A percentile compares a stretch with the other conserved stretches of the same genome.
Evolutionary conservation across 305 asterid species (phyloP).

Genomic region (Fraxinus angustifolia): DNA sequence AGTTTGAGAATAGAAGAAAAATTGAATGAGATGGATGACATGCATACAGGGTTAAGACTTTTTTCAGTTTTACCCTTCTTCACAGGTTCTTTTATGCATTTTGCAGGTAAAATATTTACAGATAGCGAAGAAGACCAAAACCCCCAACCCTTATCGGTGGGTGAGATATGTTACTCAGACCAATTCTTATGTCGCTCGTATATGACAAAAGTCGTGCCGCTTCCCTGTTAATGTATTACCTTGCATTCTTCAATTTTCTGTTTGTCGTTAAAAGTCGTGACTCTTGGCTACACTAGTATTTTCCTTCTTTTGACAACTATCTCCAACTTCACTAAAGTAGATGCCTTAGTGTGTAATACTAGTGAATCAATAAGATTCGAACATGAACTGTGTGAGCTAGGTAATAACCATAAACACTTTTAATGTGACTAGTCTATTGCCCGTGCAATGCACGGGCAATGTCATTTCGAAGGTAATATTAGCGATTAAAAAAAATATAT

Average conservation of each 20-base stretch:
- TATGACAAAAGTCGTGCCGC: slow-evolving; percentile 32
- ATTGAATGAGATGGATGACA: background rate
- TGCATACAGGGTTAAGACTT: background rate
- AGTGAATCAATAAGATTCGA: background rate
- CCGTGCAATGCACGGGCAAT: no score
- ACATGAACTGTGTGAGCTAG: background rate
- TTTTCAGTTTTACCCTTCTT: background rate
- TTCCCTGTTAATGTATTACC: background rate
- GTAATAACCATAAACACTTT: background rate
- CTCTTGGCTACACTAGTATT: background rate
- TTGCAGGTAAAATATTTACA: slow-evolving; percentile 91
- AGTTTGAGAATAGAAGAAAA: background rate
- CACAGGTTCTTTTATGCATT: slow-evolving; percentile 17
- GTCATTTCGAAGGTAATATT: no score
- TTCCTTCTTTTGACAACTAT: background rate
- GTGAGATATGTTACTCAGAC: slow-evolving; percentile 97
- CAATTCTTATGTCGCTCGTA: slow-evolving; percentile 95
- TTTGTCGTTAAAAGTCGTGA: background rate
- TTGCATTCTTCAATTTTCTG: background rate
- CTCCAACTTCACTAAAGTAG: background rate
- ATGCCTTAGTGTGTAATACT: background rate
- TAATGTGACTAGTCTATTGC: no score
- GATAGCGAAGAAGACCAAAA: slow-evolving; percentile 77
- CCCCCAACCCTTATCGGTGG: slow-evolving; percentile 87
- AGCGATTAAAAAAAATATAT: no score